Conservation (phyloP, 179 eudicot genomes). For the Vitellaria paradoxa region DNA sequence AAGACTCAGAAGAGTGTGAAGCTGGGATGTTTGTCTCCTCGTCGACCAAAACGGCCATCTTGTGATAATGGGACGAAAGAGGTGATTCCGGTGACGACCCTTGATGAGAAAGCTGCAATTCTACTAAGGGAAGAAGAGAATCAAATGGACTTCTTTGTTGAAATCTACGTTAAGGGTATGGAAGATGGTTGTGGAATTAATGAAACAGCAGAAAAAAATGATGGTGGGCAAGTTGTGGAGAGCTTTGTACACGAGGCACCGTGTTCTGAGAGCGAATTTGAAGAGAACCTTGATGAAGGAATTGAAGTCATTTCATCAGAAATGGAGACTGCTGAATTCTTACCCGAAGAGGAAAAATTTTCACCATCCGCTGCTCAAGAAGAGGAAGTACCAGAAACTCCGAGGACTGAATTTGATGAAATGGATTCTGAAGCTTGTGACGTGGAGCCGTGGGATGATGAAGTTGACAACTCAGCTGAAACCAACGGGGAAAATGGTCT, state of each 20-base stretch:
- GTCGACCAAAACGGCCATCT: slow-evolving; percentile 26
- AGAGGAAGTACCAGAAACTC: too few relatives aligned
- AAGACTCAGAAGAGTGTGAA: slow-evolving; percentile 50
- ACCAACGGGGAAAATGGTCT: too few relatives aligned
- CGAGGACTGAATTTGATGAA: too few relatives aligned
- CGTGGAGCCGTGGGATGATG: too few relatives aligned
- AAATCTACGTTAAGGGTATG: slow-evolving; percentile 29
- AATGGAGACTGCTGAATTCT: background rate
- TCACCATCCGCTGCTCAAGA: too few relatives aligned
- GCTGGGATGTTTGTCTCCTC: slow-evolving; percentile 39
- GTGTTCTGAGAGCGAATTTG: slow-evolving; percentile 9
- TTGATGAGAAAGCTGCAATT: slow-evolving; percentile 10
- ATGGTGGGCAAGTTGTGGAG: background rate
- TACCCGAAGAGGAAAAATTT: too few relatives aligned
- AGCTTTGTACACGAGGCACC: background rate
- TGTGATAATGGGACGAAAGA: slow-evolving; percentile 17
- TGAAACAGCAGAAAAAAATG: background rate
- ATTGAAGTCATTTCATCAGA: slow-evolving; percentile 8
- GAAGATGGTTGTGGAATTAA: slow-evolving; percentile 10
- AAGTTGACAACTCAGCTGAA: too few relatives aligned
- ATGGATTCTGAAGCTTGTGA: too few relatives aligned
- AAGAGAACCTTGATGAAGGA: background rate
- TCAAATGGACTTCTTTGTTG: slow-evolving; percentile 41
- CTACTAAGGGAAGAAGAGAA: slow-evolving; percentile 12
- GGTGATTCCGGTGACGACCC: background rate